phyloP scores from a whole-genome alignment of 2,329 filamentous ascomycete species.

The Canariomyces notabilis region DNA sequence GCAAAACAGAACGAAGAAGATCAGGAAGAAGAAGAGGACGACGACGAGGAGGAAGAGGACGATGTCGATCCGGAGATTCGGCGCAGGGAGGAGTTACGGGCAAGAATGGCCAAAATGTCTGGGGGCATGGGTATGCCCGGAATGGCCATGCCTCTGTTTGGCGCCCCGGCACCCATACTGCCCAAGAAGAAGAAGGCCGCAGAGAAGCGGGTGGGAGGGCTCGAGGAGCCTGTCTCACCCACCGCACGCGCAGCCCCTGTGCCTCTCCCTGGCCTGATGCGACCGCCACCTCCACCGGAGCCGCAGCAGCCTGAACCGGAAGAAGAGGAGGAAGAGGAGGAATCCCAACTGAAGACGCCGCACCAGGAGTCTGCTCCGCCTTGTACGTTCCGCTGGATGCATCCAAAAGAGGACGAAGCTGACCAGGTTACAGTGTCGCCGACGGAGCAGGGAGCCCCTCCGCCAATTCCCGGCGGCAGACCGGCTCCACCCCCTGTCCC shows the following conservation, averaged over 20 bases:
- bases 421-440: constrained; percentile 28
- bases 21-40: constrained; percentile 39
- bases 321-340: constrained; percentile 31
- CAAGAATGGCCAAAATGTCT: constrained; percentile 97
- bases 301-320: constrained; percentile 43
- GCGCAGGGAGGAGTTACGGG: constrained; percentile 80
- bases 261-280: constrained; percentile 68
- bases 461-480: constrained; percentile 46
- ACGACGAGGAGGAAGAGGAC: constrained; percentile 63
- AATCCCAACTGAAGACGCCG: constrained; percentile 30
- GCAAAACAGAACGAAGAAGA: constrained; percentile 40
- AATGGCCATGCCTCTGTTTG: constrained; percentile 54
- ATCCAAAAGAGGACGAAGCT: background rate
- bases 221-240: constrained; percentile 41
- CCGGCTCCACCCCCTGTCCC: constrained; percentile 55
- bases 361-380: constrained; percentile 30
- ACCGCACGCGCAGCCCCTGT: constrained; percentile 48
- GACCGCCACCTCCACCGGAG: constrained; percentile 38
- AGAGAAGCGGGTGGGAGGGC: constrained; percentile 40
- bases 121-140: constrained; percentile 95
- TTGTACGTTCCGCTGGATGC: constrained; percentile 26
- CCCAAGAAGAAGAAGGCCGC: constrained; percentile 55
- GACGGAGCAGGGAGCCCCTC: constrained; percentile 31
- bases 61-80: constrained; percentile 83
- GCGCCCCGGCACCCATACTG: constrained; percentile 55